Evolutionary conservation across 2,329 filamentous ascomycete genomes (phyloP).

Genomic region (Colletotrichum neosansevieriae): DNA sequence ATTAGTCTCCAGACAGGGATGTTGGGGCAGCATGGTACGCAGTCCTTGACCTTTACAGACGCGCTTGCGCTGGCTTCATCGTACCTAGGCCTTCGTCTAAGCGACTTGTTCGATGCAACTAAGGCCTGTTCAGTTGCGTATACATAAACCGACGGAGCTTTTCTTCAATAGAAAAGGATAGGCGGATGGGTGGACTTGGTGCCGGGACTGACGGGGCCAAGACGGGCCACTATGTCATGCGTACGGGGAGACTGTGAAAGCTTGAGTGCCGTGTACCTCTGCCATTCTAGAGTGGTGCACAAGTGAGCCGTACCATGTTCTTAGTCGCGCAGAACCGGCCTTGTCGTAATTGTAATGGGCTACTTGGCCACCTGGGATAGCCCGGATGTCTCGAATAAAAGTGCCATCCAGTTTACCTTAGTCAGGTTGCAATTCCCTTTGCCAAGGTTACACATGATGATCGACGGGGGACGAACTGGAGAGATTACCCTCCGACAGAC

Average conservation of each 20-base stretch:
- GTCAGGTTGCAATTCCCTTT: neutral
- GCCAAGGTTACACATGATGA: neutral
- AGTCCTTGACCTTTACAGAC: neutral
- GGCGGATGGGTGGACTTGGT: conserved; percentile 15
- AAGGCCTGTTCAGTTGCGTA: conserved; percentile 28
- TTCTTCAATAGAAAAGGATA: conserved; percentile 1
- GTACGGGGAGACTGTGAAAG: conserved; percentile 27
- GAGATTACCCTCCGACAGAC: no score
- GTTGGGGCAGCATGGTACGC: neutral
- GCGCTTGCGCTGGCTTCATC: conserved; percentile 29
- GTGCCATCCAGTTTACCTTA: neutral
- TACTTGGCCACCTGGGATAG: conserved; percentile 5
- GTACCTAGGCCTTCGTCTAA: neutral
- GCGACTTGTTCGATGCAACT: conserved; percentile 3
- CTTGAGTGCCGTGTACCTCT: conserved; percentile 17
- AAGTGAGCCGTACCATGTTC: neutral
- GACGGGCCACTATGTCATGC: conserved; percentile 34
- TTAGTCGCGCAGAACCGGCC: neutral
- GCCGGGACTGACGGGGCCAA: conserved; percentile 32
- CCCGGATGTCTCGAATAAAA: neutral
- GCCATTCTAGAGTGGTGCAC: neutral
- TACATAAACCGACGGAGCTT: conserved; percentile 13
- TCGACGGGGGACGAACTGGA: no score
- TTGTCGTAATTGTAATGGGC: neutral
- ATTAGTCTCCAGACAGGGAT: conserved; percentile 17